These are phyloP conservation scores for Quercus lobata DNA, from an alignment of 331 rosid genomes.

Conservation along the genomic window DNA sequence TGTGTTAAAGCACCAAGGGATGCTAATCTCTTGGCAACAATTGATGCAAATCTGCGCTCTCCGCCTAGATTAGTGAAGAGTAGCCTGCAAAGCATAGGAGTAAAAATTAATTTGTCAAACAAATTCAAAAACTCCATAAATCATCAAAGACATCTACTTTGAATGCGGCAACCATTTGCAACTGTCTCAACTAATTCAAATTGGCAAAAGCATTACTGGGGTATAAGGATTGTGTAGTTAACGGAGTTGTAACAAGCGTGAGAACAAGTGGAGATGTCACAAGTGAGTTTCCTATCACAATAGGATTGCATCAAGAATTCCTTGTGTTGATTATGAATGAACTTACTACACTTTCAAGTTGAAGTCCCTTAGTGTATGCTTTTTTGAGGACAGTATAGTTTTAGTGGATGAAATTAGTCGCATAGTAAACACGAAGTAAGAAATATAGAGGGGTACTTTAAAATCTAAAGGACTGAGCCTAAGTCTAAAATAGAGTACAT, in stretches of 20 bases:
- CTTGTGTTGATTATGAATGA: too few relatives aligned
- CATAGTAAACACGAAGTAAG: too few relatives aligned
- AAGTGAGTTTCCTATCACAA: not conserved
- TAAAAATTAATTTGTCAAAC: conserved; percentile 1
- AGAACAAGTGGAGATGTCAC: not conserved
- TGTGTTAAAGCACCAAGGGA: conserved; percentile 99
- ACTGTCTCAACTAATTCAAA: not conserved
- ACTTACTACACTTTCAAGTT: too few relatives aligned
- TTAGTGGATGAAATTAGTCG: too few relatives aligned
- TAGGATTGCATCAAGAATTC: too few relatives aligned
- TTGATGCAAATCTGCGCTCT: conserved; percentile 95
- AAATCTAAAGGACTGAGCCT: too few relatives aligned
- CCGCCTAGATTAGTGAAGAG: conserved; percentile 96
- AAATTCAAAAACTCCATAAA: not conserved
- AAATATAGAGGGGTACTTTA: too few relatives aligned
- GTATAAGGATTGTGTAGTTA: not conserved
- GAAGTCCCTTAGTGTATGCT: too few relatives aligned
- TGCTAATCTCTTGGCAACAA: conserved; percentile 96
- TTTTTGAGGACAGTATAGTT: too few relatives aligned
- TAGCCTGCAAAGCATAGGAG: conserved; percentile 57
- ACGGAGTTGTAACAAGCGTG: not conserved
- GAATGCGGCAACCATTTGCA: not conserved
- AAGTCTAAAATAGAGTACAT: too few relatives aligned
- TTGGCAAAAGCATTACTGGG: not conserved
- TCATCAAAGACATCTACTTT: not conserved